A percentile compares a stretch with the other conserved stretches of the same genome.
Evolutionary conservation across 1,284 basidiomycete species (phyloP).

Genomic region (Apiotrichum akiyoshidainum): DNA sequence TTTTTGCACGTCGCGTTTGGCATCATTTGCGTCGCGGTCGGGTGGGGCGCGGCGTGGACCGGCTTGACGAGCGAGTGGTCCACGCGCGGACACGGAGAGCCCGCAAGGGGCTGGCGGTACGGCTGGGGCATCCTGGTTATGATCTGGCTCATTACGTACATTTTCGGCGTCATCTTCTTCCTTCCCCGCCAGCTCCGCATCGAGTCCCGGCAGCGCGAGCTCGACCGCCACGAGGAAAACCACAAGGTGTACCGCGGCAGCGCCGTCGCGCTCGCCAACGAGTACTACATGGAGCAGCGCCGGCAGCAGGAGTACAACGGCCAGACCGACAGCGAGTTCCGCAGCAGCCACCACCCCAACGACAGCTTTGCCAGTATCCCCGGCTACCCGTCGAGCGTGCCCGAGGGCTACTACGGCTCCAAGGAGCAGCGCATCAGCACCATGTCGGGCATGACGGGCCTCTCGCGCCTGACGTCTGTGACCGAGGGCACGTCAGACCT

Average conservation of each 20-base stretch:
- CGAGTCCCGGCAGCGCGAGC: constrained; percentile 12
- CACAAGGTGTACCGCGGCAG: constrained; percentile 1
- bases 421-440: no score
- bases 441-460: no score
- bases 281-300: constrained; percentile 5
- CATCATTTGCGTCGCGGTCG: constrained; percentile 28
- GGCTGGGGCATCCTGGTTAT: constrained; percentile 38
- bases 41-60: constrained; percentile 33
- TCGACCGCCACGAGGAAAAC: constrained; percentile 8
- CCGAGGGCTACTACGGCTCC: no score
- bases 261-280: constrained; percentile 5
- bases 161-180: constrained; percentile 28
- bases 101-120: constrained; percentile 27
- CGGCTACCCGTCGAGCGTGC: no score
- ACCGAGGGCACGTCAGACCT: background rate
- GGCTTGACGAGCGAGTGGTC: constrained; percentile 35
- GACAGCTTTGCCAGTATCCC: no score
- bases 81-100: constrained; percentile 20
- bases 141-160: constrained; percentile 14
- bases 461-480: no score
- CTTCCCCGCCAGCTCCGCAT: constrained; percentile 23
- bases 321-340: background rate
- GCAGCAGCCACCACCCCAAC: background rate
- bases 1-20: constrained; percentile 37
- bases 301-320: background rate